These are phyloP conservation scores for Blepharisma undulans DNA, from an alignment of 169 alveolate genomes.

Conservation along the genomic window DNA sequence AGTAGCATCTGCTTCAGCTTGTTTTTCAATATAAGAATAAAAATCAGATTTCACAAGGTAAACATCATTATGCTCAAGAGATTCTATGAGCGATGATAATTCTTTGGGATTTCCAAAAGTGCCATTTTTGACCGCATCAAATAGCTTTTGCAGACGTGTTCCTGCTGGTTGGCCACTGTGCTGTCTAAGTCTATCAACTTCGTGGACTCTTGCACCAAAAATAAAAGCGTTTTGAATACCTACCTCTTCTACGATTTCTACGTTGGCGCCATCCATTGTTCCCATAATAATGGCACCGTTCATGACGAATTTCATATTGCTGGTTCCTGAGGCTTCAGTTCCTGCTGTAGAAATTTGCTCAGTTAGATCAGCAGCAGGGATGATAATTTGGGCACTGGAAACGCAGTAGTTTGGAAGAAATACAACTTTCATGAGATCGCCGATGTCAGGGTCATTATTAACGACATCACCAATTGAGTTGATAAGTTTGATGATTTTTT, in stretches of 20 bases:
- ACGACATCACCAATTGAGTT: conserved; percentile 86
- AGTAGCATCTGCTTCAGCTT: conserved; percentile 84
- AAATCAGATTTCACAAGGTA: conserved; percentile 87
- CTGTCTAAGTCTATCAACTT: conserved; percentile 81
- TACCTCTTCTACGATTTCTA: conserved; percentile 94
- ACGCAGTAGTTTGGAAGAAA: conserved; percentile 94
- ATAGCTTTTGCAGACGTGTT: conserved; percentile 83
- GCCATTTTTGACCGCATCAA: conserved; percentile 87
- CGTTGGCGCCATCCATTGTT: conserved; percentile 96
- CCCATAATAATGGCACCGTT: conserved; percentile 94
- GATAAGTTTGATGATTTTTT: conserved; percentile 91
- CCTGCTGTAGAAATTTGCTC: conserved; percentile 96
- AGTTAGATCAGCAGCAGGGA: conserved; percentile 93
- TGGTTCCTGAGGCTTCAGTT: conserved; percentile 95
- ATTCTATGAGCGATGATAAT: conserved; percentile 63
- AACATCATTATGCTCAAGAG: conserved; percentile 77
- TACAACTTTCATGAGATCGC: conserved; percentile 84
- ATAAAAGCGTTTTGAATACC: conserved; percentile 92
- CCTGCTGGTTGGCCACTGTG: conserved; percentile 86
- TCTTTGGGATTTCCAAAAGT: conserved; percentile 62
- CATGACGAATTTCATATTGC: conserved; percentile 95
- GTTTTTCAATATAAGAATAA: conserved; percentile 85
- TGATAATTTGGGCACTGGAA: conserved; percentile 89
- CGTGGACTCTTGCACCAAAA: conserved; percentile 90
- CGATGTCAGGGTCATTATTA: conserved; percentile 91